A percentile compares a stretch with the other conserved stretches of the same genome.
phyloP scores from a whole-genome alignment of 108 stramenopile species.

The Asterionellopsis glacialis region DNA sequence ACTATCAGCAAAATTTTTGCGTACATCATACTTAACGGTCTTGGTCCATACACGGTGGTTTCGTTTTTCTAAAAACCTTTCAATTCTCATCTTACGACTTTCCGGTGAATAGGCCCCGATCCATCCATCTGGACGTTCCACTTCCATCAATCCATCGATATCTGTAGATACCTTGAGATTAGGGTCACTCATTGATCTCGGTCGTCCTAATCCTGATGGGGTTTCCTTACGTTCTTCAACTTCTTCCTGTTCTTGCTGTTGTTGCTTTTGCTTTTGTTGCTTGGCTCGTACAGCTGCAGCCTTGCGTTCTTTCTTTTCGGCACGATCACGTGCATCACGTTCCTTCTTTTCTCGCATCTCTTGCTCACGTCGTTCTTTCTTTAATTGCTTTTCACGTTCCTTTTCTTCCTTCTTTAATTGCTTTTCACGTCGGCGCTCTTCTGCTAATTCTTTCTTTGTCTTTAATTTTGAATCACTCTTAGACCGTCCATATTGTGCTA shows the following conservation, averaged over 20 bases:
- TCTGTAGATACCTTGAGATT: conserved; percentile 54
- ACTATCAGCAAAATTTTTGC: conserved; percentile 98
- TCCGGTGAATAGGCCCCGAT: conserved; percentile 97
- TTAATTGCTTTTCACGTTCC: conserved; percentile 46
- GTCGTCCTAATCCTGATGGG: conserved; percentile 71
- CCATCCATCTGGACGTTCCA: conserved; percentile 83
- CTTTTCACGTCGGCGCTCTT: conserved; percentile 14
- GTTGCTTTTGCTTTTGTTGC: conserved; percentile 14
- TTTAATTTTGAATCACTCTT: conserved; percentile 2
- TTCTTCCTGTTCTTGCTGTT: conserved; percentile 9
- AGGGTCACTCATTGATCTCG: conserved; percentile 81
- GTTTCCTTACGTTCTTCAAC: conserved; percentile 32
- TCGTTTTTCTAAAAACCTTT: conserved; percentile 89
- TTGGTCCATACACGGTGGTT: conserved; percentile 95
- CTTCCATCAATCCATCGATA: conserved; percentile 62
- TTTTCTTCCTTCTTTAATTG: conserved; percentile 28
- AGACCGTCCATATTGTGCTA: conserved; percentile 21
- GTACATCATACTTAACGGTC: conserved; percentile 96
- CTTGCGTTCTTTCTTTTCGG: conserved; percentile 26
- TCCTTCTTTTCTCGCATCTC: conserved; percentile 50
- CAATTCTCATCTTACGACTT: conserved; percentile 80
- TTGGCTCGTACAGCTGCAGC: conserved; percentile 7
- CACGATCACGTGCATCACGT: conserved; percentile 8
- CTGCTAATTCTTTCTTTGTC: conserved; percentile 12
- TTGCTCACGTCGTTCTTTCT: conserved; percentile 39